These are phyloP conservation scores for Cenchrus purpureus DNA, from an alignment of 176 grass and related monocot genomes.

Conservation along the genomic window DNA sequence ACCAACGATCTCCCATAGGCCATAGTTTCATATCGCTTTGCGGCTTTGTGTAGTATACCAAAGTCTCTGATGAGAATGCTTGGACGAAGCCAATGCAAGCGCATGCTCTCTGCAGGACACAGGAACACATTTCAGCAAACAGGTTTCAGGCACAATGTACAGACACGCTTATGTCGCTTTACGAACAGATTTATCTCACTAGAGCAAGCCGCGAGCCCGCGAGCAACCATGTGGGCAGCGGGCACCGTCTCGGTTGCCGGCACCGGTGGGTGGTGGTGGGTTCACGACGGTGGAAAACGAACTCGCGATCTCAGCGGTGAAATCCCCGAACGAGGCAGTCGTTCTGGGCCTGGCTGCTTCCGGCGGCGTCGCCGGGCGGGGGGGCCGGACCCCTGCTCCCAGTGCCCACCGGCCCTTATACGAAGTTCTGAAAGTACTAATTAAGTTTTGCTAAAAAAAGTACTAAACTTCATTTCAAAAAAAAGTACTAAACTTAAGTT, in stretches of 20 bases:
- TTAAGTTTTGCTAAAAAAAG: too few relatives aligned
- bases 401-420: too few relatives aligned
- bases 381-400: background rate
- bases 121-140: slow-evolving; percentile 26
- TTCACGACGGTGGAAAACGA: slow-evolving; percentile 39
- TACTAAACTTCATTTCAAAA: too few relatives aligned
- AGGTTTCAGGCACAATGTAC: background rate
- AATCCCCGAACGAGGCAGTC: background rate
- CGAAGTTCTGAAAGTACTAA: too few relatives aligned
- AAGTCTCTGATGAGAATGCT: slow-evolving; percentile 30
- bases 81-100: slow-evolving; percentile 33
- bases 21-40: slow-evolving; percentile 18
- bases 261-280: slow-evolving; percentile 19
- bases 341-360: slow-evolving; percentile 41
- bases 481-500: too few relatives aligned
- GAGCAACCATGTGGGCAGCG: background rate
- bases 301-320: slow-evolving; percentile 16
- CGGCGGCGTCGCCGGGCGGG: background rate
- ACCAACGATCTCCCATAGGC: background rate
- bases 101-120: slow-evolving; percentile 19
- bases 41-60: slow-evolving; percentile 32
- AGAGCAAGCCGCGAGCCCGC: background rate
- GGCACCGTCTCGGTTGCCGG: background rate
- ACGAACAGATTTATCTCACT: background rate
- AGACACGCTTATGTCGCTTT: background rate